Evolutionary conservation across 1,284 basidiomycete species (phyloP).

Genomic region (Lentinus polychrous): DNA sequence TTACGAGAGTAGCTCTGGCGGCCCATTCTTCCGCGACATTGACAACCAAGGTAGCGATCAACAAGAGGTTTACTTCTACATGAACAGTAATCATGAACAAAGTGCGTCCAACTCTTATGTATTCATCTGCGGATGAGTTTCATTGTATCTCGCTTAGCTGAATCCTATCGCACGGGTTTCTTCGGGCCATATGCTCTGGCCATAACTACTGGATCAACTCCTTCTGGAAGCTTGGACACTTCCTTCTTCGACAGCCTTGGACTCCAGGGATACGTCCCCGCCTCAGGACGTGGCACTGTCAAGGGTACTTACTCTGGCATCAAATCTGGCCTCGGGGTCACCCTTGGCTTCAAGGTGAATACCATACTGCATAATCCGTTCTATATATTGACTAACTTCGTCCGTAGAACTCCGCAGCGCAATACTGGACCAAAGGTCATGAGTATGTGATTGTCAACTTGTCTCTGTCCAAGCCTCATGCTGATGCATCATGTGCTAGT

Average conservation of each 20-base stretch:
- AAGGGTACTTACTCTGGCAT: slow-evolving; percentile 38
- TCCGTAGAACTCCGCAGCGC: slow-evolving; percentile 34
- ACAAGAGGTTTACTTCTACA: slow-evolving; percentile 40
- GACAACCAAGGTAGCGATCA: slow-evolving; percentile 37
- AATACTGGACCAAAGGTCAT: slow-evolving; percentile 37
- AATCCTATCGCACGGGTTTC: slow-evolving; percentile 36
- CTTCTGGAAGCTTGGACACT: slow-evolving; percentile 33
- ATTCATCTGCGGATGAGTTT: neutral
- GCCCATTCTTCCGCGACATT: slow-evolving; percentile 42
- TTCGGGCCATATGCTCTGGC: slow-evolving; percentile 39
- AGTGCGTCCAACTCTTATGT: slow-evolving; percentile 10
- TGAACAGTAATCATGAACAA: slow-evolving; percentile 39
- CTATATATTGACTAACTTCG: neutral
- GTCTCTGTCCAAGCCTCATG: neutral
- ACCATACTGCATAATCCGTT: neutral
- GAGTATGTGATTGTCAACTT: slow-evolving; percentile 20
- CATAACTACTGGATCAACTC: slow-evolving; percentile 35
- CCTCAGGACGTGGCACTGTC: slow-evolving; percentile 38
- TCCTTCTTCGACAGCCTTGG: slow-evolving; percentile 39
- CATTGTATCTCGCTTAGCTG: slow-evolving; percentile 15
- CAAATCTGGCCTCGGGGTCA: slow-evolving; percentile 31
- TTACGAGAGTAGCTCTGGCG: slow-evolving; percentile 35
- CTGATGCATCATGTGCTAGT: slow-evolving; percentile 15
- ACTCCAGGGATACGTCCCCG: slow-evolving; percentile 36
- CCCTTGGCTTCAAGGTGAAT: slow-evolving; percentile 36